phyloP scores from a whole-genome alignment of 805 yeast species.

The Candida gorgasii region DNA sequence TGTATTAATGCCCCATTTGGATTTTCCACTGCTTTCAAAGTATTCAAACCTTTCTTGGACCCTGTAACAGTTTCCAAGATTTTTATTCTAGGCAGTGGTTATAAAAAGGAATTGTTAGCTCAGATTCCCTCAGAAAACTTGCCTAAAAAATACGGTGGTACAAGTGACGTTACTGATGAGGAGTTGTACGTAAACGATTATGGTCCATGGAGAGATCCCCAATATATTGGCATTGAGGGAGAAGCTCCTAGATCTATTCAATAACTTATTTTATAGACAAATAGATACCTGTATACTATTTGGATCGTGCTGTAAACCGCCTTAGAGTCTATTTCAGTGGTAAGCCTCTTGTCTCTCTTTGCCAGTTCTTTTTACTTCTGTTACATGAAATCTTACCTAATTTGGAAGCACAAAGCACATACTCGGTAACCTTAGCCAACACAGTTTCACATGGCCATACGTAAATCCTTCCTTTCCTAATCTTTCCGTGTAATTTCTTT shows the following conservation, averaged over 20 bases:
- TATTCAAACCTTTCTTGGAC: constrained; percentile 92
- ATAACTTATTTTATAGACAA: constrained; percentile 8
- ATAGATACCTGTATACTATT: constrained; percentile 12
- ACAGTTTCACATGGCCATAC: not conserved
- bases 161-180: constrained; percentile 65
- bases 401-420: too few species aligned
- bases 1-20: constrained; percentile 97
- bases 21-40: constrained; percentile 86
- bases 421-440: too few species aligned
- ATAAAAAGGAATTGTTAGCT: constrained; percentile 78
- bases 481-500: not conserved
- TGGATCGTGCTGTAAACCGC: too few species aligned
- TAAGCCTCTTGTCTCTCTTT: too few species aligned
- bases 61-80: constrained; percentile 97
- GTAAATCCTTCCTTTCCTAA: not conserved
- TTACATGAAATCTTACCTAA: too few species aligned
- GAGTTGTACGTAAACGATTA: constrained; percentile 85
- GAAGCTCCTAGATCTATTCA: constrained; percentile 63
- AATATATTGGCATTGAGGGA: constrained; percentile 93
- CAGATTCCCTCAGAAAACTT: constrained; percentile 94
- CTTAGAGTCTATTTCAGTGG: too few species aligned
- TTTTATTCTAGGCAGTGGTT: constrained; percentile 77
- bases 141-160: constrained; percentile 90
- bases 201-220: constrained; percentile 96
- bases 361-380: too few species aligned